phyloP scores from a whole-genome alignment of 2,329 filamentous ascomycete species.

The Huntiella bhutanensis region DNA sequence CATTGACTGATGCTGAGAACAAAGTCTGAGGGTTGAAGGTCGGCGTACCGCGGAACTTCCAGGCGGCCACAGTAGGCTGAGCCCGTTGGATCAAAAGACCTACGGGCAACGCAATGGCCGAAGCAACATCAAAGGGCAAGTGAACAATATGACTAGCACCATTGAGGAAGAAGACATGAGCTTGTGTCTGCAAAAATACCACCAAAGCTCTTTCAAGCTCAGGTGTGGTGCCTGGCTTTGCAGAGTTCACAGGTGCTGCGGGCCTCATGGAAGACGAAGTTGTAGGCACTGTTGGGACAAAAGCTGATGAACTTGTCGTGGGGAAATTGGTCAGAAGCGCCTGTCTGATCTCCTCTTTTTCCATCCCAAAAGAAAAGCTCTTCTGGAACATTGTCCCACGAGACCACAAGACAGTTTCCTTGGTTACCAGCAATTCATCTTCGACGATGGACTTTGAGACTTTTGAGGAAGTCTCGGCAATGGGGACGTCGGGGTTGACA shows the following conservation, averaged over 20 bases:
- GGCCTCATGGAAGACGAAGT: not conserved
- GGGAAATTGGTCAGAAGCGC: constrained; percentile 73
- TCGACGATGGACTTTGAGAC: constrained; percentile 29
- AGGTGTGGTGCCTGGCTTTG: not conserved
- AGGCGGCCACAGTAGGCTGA: not conserved
- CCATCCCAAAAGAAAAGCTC: constrained; percentile 67
- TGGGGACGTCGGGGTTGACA: not conserved
- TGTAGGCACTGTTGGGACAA: not conserved
- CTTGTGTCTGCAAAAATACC: constrained; percentile 80
- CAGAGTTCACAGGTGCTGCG: constrained; percentile 3
- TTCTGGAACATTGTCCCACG: constrained; percentile 69
- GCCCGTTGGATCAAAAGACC: constrained; percentile 68
- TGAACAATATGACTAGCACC: constrained; percentile 80
- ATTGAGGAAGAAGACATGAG: constrained; percentile 78
- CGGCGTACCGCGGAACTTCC: constrained; percentile 44
- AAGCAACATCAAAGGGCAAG: constrained; percentile 85
- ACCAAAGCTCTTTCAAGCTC: constrained; percentile 46
- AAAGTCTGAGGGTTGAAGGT: constrained; percentile 33
- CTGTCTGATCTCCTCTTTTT: constrained; percentile 73
- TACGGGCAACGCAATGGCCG: constrained; percentile 60
- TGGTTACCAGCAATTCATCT: constrained; percentile 65
- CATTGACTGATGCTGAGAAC: constrained; percentile 45
- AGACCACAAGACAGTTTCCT: constrained; percentile 70
- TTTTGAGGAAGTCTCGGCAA: constrained; percentile 16
- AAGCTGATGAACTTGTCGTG: constrained; percentile 1